These are phyloP conservation scores for Nicotiana knightiana DNA, from an alignment of 257 asterid species.

Conservation along the genomic window DNA sequence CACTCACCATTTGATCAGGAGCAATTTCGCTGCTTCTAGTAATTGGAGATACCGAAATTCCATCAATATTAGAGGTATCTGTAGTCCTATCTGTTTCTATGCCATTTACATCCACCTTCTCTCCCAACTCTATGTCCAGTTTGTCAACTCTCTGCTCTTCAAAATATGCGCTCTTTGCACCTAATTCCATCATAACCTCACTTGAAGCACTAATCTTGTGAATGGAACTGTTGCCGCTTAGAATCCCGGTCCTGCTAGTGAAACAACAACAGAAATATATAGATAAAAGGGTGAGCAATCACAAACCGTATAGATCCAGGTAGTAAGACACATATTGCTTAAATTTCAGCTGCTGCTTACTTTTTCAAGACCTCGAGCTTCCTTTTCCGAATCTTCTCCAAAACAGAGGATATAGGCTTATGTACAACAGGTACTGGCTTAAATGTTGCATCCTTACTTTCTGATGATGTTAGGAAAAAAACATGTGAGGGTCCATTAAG, in stretches of 20 bases:
- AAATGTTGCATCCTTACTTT: constrained; percentile 67
- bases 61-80: constrained; percentile 24
- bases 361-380: constrained; percentile 67
- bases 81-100: constrained; percentile 17
- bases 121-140: constrained; percentile 18
- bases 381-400: constrained; percentile 87
- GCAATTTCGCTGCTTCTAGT: constrained; percentile 21
- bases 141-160: constrained; percentile 25
- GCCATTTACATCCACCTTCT: constrained; percentile 14
- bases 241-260: constrained; percentile 32
- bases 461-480: constrained; percentile 27
- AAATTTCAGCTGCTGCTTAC: constrained; percentile 28
- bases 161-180: constrained; percentile 7
- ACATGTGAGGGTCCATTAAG: not conserved
- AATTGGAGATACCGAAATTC: constrained; percentile 18
- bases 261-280: constrained; percentile 4
- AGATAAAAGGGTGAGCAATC: not conserved
- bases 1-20: constrained; percentile 33
- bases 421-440: constrained; percentile 58
- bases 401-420: constrained; percentile 76
- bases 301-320: not conserved
- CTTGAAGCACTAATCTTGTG: constrained; percentile 21
- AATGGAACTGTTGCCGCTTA: constrained; percentile 16
- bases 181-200: constrained; percentile 30
- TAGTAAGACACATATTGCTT: not conserved